phyloP scores from a whole-genome alignment of 176 grass and related monocot genomes.

The Microstegium vimineum region DNA sequence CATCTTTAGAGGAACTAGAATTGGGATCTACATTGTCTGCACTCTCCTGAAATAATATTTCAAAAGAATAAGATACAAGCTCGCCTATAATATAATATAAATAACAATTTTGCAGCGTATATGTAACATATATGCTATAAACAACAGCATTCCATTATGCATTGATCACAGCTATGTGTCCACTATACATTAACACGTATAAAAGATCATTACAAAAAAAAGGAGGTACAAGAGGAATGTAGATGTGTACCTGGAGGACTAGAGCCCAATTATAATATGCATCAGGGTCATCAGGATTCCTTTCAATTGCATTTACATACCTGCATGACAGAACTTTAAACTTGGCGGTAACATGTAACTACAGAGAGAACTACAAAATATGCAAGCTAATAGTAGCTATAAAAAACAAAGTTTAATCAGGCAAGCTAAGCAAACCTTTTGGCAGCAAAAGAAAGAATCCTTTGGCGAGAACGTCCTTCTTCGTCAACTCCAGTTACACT shows the following conservation, averaged over 20 bases:
- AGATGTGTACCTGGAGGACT: slow-evolving; percentile 82
- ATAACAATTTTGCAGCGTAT: background rate
- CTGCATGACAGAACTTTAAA: slow-evolving; percentile 43
- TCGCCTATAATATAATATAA: background rate
- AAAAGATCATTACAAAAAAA: background rate
- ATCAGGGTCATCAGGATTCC: slow-evolving; percentile 92
- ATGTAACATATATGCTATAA: slow-evolving; percentile 7
- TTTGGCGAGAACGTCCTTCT: slow-evolving; percentile 89
- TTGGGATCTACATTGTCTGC: slow-evolving; percentile 91
- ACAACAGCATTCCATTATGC: slow-evolving; percentile 9
- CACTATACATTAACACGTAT: background rate
- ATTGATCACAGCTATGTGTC: slow-evolving; percentile 7
- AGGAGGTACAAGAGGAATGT: background rate
- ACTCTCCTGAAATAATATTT: slow-evolving; percentile 75
- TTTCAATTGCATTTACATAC: slow-evolving; percentile 93
- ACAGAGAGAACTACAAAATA: background rate
- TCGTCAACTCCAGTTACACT: slow-evolving; percentile 95
- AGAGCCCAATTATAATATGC: slow-evolving; percentile 99
- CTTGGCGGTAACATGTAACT: background rate
- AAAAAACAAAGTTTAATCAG: background rate
- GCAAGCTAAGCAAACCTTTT: slow-evolving; percentile 61
- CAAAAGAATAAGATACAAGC: slow-evolving; percentile 8
- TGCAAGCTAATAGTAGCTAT: slow-evolving; percentile 1
- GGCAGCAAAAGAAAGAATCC: slow-evolving; percentile 98
- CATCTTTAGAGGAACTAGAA: slow-evolving; percentile 81